These are phyloP conservation scores for Aspergillus transmontanensis DNA, from an alignment of 2,329 filamentous ascomycete species.

Conservation along the genomic window DNA sequence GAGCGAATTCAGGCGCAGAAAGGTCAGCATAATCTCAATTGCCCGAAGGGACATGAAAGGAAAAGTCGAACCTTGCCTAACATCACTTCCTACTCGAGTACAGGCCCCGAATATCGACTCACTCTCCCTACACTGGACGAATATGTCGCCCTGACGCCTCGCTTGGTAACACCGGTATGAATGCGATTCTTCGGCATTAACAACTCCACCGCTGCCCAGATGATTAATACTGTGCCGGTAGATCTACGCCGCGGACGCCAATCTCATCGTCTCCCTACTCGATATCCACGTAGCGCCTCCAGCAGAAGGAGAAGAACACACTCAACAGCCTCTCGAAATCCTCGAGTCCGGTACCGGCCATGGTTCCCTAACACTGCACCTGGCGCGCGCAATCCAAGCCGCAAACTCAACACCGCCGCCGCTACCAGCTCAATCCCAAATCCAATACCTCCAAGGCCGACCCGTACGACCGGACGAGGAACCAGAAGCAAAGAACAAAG, in stretches of 20 bases:
- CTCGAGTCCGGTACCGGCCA: conserved; percentile 86
- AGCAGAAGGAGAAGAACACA: conserved; percentile 28
- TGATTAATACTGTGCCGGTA: conserved; percentile 37
- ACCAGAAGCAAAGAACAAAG: background rate
- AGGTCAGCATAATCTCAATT: conserved; percentile 32
- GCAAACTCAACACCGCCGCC: conserved; percentile 62
- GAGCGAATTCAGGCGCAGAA: conserved; percentile 61
- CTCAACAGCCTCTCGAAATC: conserved; percentile 64
- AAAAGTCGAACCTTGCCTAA: background rate
- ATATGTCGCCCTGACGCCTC: conserved; percentile 68
- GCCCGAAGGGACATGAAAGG: background rate
- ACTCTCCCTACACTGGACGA: conserved; percentile 70
- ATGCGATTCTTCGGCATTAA: background rate
- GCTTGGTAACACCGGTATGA: conserved; percentile 73
- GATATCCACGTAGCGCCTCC: conserved; percentile 66
- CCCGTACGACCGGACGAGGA: conserved; percentile 26
- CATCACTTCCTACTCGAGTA: background rate
- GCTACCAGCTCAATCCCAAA: conserved; percentile 40
- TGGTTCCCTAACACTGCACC: conserved; percentile 73
- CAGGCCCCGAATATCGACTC: conserved; percentile 56
- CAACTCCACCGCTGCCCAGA: background rate
- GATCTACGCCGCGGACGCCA: conserved; percentile 76
- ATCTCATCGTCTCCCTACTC: conserved; percentile 72
- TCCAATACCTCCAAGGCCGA: conserved; percentile 32
- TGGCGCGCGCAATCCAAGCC: conserved; percentile 74